Base-by-base conservation (phyloP, 371 early-diverging fungal species). In the Nematocida ironsii region DNA sequence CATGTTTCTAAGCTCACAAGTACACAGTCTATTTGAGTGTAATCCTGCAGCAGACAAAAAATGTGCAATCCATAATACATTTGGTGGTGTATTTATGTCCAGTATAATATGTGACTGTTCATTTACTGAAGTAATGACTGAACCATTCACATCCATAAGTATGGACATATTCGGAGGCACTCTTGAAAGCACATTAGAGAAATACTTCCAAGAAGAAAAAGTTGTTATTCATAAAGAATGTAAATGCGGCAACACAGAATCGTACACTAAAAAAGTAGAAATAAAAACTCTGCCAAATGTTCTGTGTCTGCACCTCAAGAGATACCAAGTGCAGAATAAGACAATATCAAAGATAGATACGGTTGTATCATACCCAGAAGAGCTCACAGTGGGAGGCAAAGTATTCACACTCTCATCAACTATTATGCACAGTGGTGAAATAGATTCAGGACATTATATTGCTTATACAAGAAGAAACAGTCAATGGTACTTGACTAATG, bases 391-490 rank as follows among this genome's bases (percentile, higher is more conserved):
- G 5, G 40, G 47, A 3, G 61, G 50, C 20, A 50, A 33, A 16
- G 23, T 16, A 6, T 84, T 68, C 71, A 57, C 42, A 23, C 50
- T 84, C 3, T 47, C 23, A 20, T 82, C 83, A 23, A 58, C 72
- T 55, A 68, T 82, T 45, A 39, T 60, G 45, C 84, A 84, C 64
- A 72, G 33, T 45, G 84, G 84, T 33, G 78, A 64, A 16, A 58
- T 80, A 20, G 72, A 76, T 25, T 66, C 55, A 61, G 84, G 84
- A 1, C 84, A 84, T 73, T 84, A 84, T 69, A 68, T 76, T 13
- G 48, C 84, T 23, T 75, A 72, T 68, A 47, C 61, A 33, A 57
- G 44, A 47, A 47, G 75, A 67, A 58, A 80, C 62, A 60, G 52
- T 7, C 61, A 76, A 33, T 84, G 82, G 76, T 76, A 76, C 72